Evolutionary conservation across 306 rosid genomes (phyloP), one percentile per base, ranked within the genome.

Genomic region (Abrus precatorius): DNA sequence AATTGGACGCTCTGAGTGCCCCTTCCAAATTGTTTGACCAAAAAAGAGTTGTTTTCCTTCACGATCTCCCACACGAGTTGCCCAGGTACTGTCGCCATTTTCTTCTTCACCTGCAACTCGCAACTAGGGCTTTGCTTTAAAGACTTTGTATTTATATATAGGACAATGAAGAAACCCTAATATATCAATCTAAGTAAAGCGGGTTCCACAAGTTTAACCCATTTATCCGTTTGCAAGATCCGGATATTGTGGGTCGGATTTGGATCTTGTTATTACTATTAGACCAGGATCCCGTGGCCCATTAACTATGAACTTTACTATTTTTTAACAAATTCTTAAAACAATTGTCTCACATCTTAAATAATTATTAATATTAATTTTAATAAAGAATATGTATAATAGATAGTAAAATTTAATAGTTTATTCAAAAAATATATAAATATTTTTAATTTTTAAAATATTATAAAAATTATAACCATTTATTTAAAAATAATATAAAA

Each of bases 51-150:
- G 92, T 95, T 91, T 87, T 69, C 91, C 88, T 95, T 95, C 81
- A 95, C 97, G 48, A 95, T 91, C 97, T 95, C 97, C 99, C 99
- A 95, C 38, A 95, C 72, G 60, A 95, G 88, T n/a, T 87, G 98
- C 50, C 93, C 98, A n/a, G 98, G 88, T 44, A 92, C 92, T 0
- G 91, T 84, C 60, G 98, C 86, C 98, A 95, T 95, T 62, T 32
- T 75, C 75, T 34, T 10, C 75, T 74, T 66, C 55, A 33, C 80
- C 88, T 75, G 74, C 82, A 77, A 75, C 62, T 9, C 52, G 4
- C 33, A 27, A 11, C 14, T 54, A 6, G 44, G 49, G 72, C 54
- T 82, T 73, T 57, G 45, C 8, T 59, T 54, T 12, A 4, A n/a
- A n/a, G 3, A 5, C 33, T 67, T 82, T 75, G 67, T 87, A 77